Base-by-base conservation (phyloP, 805 yeast species). In the Cyberlindnera mycetangii region DNA sequence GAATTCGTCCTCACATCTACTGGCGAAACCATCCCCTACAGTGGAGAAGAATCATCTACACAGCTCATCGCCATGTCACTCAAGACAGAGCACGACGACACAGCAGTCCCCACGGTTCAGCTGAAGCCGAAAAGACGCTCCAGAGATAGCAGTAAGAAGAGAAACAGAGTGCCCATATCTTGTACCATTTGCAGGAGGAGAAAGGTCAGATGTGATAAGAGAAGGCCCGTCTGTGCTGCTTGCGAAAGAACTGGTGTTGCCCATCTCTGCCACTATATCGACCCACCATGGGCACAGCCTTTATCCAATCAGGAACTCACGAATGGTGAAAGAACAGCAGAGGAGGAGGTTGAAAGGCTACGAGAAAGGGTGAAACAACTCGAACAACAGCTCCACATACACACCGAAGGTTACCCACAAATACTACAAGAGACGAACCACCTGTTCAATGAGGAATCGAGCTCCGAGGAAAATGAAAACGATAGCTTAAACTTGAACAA, bases 261-360 rank as follows among this genome's bases (percentile, higher is more conserved):
- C 7, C 82, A 78, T 55, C 60, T 78, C 16, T 78, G 83, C 47
- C 77, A 75, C 41, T 78, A 76, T 51, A 66, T 78, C 52, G 81
- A 76, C 49, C 83, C 81, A 33, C 66, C 71, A n/a, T 78, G 83
- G 83, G 82, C 83, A 1, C 71, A 70, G 45, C 74, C 74, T 5
- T 47, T 61, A 54, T 65, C 56, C 58, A 65, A 51, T 60, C 65
- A 67, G 55, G 85, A 77, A 60, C 68, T 63, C 48, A 76, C 70
- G 47, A 37, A 69, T 60, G 58, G 65, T 64, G 47, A 73, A 66
- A 27, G 76, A 76, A 49, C 77, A 67, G 31, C 76, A 75, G 51
- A 77, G 63, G 34, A 66, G 11, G 78, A 72, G 51, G 56, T 69
- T 3, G 66, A 72, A 50, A 78, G 74, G 56, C 74, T 87, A 75